Evolutionary conservation across 2,329 filamentous ascomycete genomes (phyloP).

Genomic region (Pseudogymnoascus sp.): DNA sequence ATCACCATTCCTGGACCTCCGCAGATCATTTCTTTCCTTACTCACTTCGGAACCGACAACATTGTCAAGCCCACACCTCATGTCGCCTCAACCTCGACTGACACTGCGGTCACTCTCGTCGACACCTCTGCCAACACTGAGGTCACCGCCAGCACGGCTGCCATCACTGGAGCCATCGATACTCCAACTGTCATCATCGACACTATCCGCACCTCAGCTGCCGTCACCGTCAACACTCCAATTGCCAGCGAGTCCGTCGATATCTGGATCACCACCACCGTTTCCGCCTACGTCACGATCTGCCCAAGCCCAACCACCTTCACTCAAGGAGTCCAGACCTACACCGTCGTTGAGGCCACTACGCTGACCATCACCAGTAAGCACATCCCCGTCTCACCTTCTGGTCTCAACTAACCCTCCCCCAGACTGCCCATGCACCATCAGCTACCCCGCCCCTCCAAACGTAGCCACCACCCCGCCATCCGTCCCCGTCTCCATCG

Average conservation of each 20-base stretch:
- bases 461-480: not conserved
- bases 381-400: not conserved
- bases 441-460: slow-evolving; percentile 19
- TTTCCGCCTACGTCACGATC: slow-evolving; percentile 41
- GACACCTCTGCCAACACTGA: slow-evolving; percentile 14
- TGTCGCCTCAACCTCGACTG: slow-evolving; percentile 47
- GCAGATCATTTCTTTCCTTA: slow-evolving; percentile 27
- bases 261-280: slow-evolving; percentile 13
- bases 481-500: not conserved
- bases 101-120: slow-evolving; percentile 32
- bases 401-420: not conserved
- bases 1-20: slow-evolving; percentile 36
- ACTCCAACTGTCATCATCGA: slow-evolving; percentile 10
- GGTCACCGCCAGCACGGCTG: not conserved
- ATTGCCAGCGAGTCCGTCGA: not conserved
- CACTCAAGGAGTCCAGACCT: slow-evolving; percentile 35
- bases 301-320: slow-evolving; percentile 41
- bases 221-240: slow-evolving; percentile 13
- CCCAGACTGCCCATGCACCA: slow-evolving; percentile 29
- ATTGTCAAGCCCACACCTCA: slow-evolving; percentile 27
- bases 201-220: slow-evolving; percentile 16
- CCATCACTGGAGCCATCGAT: slow-evolving; percentile 9
- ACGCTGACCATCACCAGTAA: slow-evolving; percentile 34
- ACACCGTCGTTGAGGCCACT: slow-evolving; percentile 38
- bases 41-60: slow-evolving; percentile 31